Base-by-base conservation (phyloP, 768 basidiomycete genomes). In the Russula sp. region DNA sequence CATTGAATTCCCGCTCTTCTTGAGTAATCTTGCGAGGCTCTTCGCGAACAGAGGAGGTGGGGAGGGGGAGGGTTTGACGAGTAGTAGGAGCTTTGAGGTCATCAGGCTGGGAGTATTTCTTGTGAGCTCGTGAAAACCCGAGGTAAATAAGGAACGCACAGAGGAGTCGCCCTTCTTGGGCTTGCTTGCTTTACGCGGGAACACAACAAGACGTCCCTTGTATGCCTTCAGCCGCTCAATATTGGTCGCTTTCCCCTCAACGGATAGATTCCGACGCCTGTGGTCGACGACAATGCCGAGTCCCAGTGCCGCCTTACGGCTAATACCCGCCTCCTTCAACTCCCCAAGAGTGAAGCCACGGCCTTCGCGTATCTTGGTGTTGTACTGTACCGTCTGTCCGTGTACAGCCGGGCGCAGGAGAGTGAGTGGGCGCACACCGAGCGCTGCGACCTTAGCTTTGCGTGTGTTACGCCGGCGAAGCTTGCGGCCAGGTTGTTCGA, bases 401-500 rank as follows among this genome's bases (percentile, higher is more conserved):
- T 93, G 94, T 69, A 99, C 97, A 65, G 95, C 96, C 51, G 96
- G 96, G 71, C 96, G 93, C 70, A 98, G 91, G 75, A 88, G 88
- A 65, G 84, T 80, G 66, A 93, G 84, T 48, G 92, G 97, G 72
- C 93, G 91, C 66, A 93, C 91, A 69, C 97, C 97, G 60, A 97
- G 88, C 64, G 84, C 75, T 49, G 93, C 83, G 60, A 93, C 93
- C 80, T 97, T 98, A 69, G 80, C 79, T 77, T 93, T 88, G 77
- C 97, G 91, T 47, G 94, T 93, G 50, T 80, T 86, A 74, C 97
- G 90, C 74, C 97, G 84, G 75, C 92, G 90, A 75, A 94, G 89
- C 80, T 98, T 98, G 74, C 91, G 90, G 52, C 95, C 96, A 60
- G 97, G 93, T 79, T 99, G 97, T 81, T 98, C 90, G 75, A 98